Percentiles rank a stretch among this genome's conserved stretches.
Conservation (phyloP, 805 yeast species). For the Zygoascus bituminiphila region DNA sequence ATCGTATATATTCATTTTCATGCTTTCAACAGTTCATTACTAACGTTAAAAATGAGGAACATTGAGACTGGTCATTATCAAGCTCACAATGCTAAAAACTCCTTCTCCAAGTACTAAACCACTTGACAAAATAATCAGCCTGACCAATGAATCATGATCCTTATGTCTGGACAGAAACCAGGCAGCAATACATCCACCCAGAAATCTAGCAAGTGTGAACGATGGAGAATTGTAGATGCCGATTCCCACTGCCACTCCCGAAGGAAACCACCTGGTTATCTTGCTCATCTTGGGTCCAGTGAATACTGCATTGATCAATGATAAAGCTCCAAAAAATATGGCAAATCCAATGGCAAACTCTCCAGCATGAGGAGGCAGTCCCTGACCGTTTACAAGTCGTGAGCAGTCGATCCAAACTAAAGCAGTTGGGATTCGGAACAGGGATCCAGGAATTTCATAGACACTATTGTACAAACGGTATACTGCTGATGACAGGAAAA, state of each 20-base stretch:
- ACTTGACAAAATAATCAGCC: conserved; percentile 79
- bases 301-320: conserved; percentile 35
- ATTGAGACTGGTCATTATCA: conserved; percentile 64
- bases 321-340: conserved; percentile 50
- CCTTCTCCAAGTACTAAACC: conserved; percentile 96
- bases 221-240: conserved; percentile 93
- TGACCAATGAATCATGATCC: conserved; percentile 46
- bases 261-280: conserved; percentile 54
- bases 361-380: conserved; percentile 74
- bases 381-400: conserved; percentile 81
- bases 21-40: too few relatives aligned
- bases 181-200: conserved; percentile 73
- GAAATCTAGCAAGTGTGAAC: conserved; percentile 84
- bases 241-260: conserved; percentile 95
- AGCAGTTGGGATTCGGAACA: conserved; percentile 89
- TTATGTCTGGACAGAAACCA: conserved; percentile 31
- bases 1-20: too few relatives aligned
- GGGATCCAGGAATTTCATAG: conserved; percentile 74
- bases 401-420: conserved; percentile 96
- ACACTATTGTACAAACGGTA: conserved; percentile 74
- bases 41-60: conserved; percentile 50
- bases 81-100: conserved; percentile 69
- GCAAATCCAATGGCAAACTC: conserved; percentile 64
- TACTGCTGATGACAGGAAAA: conserved; percentile 69
- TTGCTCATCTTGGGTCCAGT: conserved; percentile 8